phyloP scores from a whole-genome alignment of 116 monocot genomes.

The Dioscorea cayenensis region DNA sequence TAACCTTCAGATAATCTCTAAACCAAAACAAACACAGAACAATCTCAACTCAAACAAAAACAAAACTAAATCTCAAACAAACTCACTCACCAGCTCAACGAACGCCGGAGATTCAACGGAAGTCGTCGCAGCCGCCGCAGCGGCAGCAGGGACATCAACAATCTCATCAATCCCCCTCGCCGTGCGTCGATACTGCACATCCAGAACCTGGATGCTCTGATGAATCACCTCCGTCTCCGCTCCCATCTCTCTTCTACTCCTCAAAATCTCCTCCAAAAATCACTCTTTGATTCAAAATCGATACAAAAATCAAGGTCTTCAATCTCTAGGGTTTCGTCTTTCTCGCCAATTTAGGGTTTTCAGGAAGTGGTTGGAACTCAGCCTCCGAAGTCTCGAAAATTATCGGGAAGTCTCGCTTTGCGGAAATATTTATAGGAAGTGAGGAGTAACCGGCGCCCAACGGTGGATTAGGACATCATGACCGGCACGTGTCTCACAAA shows the following conservation, averaged over 20 bases:
- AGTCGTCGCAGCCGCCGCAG: slow-evolving; percentile 8
- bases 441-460: too few relatives aligned
- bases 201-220: slow-evolving; percentile 35
- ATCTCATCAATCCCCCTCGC: slow-evolving; percentile 40
- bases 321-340: neutral
- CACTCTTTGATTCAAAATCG: neutral
- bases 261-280: neutral
- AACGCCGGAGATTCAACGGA: slow-evolving; percentile 2
- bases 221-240: slow-evolving; percentile 41
- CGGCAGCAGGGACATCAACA: slow-evolving; percentile 23
- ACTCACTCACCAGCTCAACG: neutral
- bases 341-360: neutral
- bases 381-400: too few relatives aligned
- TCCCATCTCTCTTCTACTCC: slow-evolving; percentile 28
- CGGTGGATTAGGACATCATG: too few relatives aligned
- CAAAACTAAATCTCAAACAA: neutral
- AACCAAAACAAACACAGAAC: too few relatives aligned
- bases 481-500: too few relatives aligned
- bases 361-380: neutral
- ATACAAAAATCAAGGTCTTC: neutral
- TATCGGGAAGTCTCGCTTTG: too few relatives aligned
- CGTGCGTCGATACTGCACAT: slow-evolving; percentile 34
- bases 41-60: neutral
- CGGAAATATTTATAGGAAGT: too few relatives aligned
- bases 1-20: too few relatives aligned